These are phyloP conservation scores for Cladosporium oxysporum DNA, from an alignment of 2,329 filamentous ascomycete genomes.

Conservation along the genomic window DNA sequence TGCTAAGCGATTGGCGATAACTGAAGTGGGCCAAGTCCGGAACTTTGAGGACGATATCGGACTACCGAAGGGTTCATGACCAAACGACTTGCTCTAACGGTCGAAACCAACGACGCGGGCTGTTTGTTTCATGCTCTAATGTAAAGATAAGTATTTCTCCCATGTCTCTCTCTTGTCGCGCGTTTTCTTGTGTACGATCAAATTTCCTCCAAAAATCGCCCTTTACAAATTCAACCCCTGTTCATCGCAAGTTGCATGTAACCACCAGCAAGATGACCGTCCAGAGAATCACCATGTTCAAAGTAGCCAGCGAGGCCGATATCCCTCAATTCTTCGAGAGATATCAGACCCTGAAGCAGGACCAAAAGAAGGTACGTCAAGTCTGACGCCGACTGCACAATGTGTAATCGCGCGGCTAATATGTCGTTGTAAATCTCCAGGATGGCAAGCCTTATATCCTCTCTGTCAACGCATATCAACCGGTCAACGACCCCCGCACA, in stretches of 20 bases:
- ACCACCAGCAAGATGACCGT: conserved; percentile 37
- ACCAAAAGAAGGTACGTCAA: conserved; percentile 45
- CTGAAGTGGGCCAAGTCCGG: conserved; percentile 9
- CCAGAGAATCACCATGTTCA: conserved; percentile 57
- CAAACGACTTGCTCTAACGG: conserved; percentile 13
- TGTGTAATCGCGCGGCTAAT: neutral
- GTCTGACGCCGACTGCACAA: neutral
- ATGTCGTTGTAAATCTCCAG: conserved; percentile 43
- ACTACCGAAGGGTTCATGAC: conserved; percentile 17
- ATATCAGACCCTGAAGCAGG: conserved; percentile 47
- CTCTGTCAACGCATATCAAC: conserved; percentile 55
- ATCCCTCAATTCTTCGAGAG: conserved; percentile 46
- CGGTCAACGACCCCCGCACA: conserved; percentile 59
- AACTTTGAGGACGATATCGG: conserved; percentile 14
- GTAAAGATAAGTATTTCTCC: neutral
- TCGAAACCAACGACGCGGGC: neutral
- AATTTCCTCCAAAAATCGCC: neutral
- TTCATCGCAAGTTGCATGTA: neutral
- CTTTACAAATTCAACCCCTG: neutral
- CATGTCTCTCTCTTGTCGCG: neutral
- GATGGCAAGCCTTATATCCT: conserved; percentile 72
- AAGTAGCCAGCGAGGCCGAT: conserved; percentile 50
- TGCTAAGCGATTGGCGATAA: neutral
- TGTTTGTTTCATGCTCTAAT: neutral
- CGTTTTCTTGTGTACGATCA: neutral